phyloP scores from a whole-genome alignment of 805 yeast genomes.

The Naumovozyma baii region DNA sequence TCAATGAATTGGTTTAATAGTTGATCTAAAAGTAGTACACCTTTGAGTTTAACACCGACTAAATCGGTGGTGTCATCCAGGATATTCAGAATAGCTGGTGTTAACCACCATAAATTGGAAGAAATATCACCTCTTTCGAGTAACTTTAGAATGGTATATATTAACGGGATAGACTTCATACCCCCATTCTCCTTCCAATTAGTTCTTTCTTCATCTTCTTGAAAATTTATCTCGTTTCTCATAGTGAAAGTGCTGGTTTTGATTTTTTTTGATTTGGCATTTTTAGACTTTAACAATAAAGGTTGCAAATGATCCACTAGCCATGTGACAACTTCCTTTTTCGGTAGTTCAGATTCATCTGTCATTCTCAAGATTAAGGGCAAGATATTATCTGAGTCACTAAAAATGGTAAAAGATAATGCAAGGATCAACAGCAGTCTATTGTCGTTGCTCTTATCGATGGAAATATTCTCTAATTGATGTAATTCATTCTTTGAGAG shows the following conservation, averaged over 20 bases:
- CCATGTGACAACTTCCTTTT: neutral
- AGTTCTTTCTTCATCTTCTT: constrained; percentile 14
- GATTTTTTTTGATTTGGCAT: too few species aligned
- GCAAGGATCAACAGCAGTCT: neutral
- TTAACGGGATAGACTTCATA: constrained; percentile 17
- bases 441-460: neutral
- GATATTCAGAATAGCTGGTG: constrained; percentile 26
- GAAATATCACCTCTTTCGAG: constrained; percentile 16
- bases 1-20: constrained; percentile 12
- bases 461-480: neutral
- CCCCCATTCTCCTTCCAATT: constrained; percentile 22
- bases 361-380: neutral
- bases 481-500: neutral
- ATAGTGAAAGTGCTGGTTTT: too few species aligned
- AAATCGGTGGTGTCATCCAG: constrained; percentile 25
- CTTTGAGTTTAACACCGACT: constrained; percentile 16
- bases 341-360: neutral
- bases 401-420: neutral
- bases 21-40: constrained; percentile 15
- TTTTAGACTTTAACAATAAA: neutral
- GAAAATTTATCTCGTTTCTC: constrained; percentile 23
- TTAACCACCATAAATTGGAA: constrained; percentile 26
- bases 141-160: constrained; percentile 14
- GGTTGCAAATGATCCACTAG: neutral
- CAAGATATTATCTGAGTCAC: neutral